Percentiles rank a stretch among this genome's conserved stretches.
These are phyloP conservation scores for Venturia asperata DNA, from an alignment of 2,329 filamentous ascomycete species.

Conservation along the genomic window DNA sequence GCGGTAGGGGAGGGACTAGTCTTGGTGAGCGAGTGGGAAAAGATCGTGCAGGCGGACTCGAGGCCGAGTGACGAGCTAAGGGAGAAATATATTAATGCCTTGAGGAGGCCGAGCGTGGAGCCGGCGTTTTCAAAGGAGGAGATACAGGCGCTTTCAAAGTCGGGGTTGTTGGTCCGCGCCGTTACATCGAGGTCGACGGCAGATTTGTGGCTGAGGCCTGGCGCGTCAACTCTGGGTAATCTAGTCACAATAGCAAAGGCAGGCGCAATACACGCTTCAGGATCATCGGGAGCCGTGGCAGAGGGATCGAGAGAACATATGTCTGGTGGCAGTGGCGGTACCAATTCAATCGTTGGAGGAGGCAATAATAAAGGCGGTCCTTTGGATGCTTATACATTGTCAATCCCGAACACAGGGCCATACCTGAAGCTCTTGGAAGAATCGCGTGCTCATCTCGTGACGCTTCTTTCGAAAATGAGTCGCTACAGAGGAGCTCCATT, in stretches of 20 bases:
- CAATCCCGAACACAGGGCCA: constrained; percentile 59
- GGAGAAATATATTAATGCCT: constrained; percentile 45
- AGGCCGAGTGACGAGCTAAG: constrained; percentile 39
- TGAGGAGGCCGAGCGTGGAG: constrained; percentile 40
- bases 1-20: constrained; percentile 60
- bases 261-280: constrained; percentile 56
- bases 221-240: constrained; percentile 39
- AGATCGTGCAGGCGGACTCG: constrained; percentile 26
- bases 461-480: constrained; percentile 48
- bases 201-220: constrained; percentile 38
- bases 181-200: constrained; percentile 33
- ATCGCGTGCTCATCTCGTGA: constrained; percentile 55
- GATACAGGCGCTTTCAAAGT: constrained; percentile 52
- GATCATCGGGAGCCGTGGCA: constrained; percentile 61
- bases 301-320: constrained; percentile 58
- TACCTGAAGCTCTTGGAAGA: constrained; percentile 59
- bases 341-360: constrained; percentile 31
- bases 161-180: constrained; percentile 58
- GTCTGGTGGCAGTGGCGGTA: constrained; percentile 52
- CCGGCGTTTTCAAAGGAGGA: constrained; percentile 40
- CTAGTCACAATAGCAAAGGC: constrained; percentile 56
- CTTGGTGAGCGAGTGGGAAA: constrained; percentile 50
- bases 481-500: constrained; percentile 58
- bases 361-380: background rate
- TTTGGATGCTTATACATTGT: constrained; percentile 43